Evolutionary conservation across 2,329 filamentous ascomycete species (phyloP), one percentile per base, ranked within the genome.

Genomic region (Aspergillus spinulosporus): DNA sequence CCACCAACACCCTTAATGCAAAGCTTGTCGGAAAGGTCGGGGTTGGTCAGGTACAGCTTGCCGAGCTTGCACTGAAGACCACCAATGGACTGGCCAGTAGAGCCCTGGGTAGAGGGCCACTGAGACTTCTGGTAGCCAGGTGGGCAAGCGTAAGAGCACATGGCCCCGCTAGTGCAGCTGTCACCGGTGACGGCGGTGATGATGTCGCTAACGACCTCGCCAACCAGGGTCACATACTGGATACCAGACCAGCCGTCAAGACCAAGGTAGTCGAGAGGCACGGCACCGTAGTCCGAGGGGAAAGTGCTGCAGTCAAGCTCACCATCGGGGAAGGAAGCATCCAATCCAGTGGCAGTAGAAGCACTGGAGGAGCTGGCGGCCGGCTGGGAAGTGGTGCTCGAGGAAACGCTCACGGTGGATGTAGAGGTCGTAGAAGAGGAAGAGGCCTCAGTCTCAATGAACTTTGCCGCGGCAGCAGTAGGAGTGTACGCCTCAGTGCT

Each of bases 101-200:
- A 69, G 54, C 93, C 94, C 79, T 97, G 94, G 34, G 82, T 80
- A 1, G 70, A 65, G 46, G 94, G 91, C 88, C 92, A 97, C 72
- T 97, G 93, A 3, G 88, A 83, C 84, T 97, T 97, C 74, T 94
- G 86, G 76, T 94, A 96, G 45, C 93, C 93, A 29, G 86, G 77
- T n/a, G 90, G 89, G 80, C 94, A 99, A 55, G 90, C 87, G 69
- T 97, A 97, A 1, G 92, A 96, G 82, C 93, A 97, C 81, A 92
- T 92, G 57, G 80, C 76, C 48, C 85, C 87, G 7, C 79, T 66
- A 6, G 67, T 72, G 77, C 90, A 93, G 58, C 74, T 74, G 12
- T 84, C 75, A 12, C 87, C 88, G 14, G 77, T 77, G 46, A 86
- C 74, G 28, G 82, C 85, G 40, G 86, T 86, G 50, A 83, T 79